phyloP scores from a whole-genome alignment of 2,329 filamentous ascomycete species.

The Lomentospora prolificans region DNA sequence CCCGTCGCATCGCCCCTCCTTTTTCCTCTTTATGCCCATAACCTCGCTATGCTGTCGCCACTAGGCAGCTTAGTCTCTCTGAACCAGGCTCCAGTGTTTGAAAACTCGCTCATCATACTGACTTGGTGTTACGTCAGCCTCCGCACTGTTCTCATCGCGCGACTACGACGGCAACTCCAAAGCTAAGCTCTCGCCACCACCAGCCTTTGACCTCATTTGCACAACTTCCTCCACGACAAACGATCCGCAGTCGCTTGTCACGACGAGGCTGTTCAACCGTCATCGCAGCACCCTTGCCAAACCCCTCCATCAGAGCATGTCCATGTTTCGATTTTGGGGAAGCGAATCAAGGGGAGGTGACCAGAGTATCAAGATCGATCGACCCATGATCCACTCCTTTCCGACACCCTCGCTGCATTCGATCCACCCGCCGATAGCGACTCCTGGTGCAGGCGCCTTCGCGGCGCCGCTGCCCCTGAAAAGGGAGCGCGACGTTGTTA shows the following conservation, averaged over 20 bases:
- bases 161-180: constrained; percentile 14
- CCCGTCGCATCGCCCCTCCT: neutral
- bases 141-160: constrained; percentile 14
- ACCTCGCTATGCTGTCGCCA: neutral
- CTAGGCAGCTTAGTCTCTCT: constrained; percentile 3
- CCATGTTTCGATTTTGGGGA: constrained; percentile 55
- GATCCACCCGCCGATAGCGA: constrained; percentile 16
- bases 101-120: constrained; percentile 6
- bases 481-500: constrained; percentile 27
- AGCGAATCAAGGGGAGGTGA: constrained; percentile 49
- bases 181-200: constrained; percentile 8
- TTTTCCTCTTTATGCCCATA: neutral
- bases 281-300: constrained; percentile 10
- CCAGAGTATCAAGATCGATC: constrained; percentile 32
- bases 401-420: constrained; percentile 23
- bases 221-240: constrained; percentile 13
- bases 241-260: constrained; percentile 1
- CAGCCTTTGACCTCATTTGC: constrained; percentile 7
- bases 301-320: constrained; percentile 26
- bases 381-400: constrained; percentile 27
- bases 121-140: constrained; percentile 11
- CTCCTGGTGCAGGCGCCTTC: constrained; percentile 11
- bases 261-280: constrained; percentile 5
- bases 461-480: constrained; percentile 24
- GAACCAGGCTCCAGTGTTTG: constrained; percentile 5